Evolutionary conservation across 73 alveolate species (phyloP), one percentile per base, ranked within the genome.

Genomic region (Breviolum minutum): DNA sequence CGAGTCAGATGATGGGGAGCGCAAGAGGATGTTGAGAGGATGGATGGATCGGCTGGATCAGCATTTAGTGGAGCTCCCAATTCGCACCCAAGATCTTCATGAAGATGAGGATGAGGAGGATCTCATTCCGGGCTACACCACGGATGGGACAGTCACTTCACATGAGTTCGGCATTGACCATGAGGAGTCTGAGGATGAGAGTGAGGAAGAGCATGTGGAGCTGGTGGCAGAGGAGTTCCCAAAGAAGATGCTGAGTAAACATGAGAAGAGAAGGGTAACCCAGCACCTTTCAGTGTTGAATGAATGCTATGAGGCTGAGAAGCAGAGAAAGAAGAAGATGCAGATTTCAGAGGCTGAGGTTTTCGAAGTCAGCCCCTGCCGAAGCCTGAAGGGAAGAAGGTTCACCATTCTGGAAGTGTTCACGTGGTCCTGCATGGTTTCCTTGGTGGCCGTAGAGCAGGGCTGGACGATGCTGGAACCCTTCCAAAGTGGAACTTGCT

Each of bases 401-500:
- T 70, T 70, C 80, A 8, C 8, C 8, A 16, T 70, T 9, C 24
- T 70, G 80, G 80, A 70, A 17, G 27, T 70, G 30, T 70, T 84
- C 62, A 19, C 76, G 8, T 84, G 93, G 77, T 22, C 77, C 6
- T 60, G 66, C 77, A 30, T 68, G 64, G 9, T 84, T 9, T 60
- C 77, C 22, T 5, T 48, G 24, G 60, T 22, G 0, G 93, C 93
- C 0, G 48, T 17, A 20, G 62, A 54, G 19, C 17, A 19, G 54
- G 93, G 93, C 60, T 84, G 93, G 93, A 26, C 54, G 62, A 29
- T 24, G 2, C 32, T 30, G 48, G 63, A 84, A 84, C 93, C 93
- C n/a, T 84, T 4, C 93, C 93, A 2, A 8, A 10, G 13, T 84
- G 30, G 29, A 60, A 84, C 76, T 30, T 84, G 60, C 14, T 12